Evolutionary conservation across 1,139 yeast species (phyloP).

Genomic region (Candida pseudoviswanathii): DNA sequence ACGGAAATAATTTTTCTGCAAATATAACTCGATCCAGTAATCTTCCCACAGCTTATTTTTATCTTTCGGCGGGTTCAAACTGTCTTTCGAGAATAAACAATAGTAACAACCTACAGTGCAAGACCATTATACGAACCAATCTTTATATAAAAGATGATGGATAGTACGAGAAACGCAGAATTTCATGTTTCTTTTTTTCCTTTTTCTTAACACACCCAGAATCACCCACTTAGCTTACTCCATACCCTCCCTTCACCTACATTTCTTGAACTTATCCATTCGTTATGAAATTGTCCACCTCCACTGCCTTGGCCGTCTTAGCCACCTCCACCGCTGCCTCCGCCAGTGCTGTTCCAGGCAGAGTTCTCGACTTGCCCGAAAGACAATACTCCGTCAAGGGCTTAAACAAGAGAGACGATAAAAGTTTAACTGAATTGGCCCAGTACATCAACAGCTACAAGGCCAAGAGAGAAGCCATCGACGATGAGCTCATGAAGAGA

Average conservation of each 20-base stretch:
- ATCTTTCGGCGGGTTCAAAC: neutral
- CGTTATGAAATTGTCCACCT: constrained; percentile 30
- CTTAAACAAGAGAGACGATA: constrained; percentile 14
- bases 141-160: constrained; percentile 3
- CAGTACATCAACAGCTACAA: constrained; percentile 26
- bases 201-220: neutral
- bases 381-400: constrained; percentile 6
- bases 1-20: constrained; percentile 1
- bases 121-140: neutral
- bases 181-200: neutral
- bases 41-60: neutral
- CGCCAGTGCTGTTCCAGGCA: constrained; percentile 32
- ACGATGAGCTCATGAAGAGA: constrained; percentile 28
- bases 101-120: neutral
- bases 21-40: constrained; percentile 5
- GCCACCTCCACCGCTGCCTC: constrained; percentile 24
- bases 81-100: neutral
- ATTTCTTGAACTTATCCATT: constrained; percentile 7
- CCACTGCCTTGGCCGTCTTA: constrained; percentile 32
- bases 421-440: constrained; percentile 22
- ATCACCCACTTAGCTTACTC: neutral
- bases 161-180: neutral
- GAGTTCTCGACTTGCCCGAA: constrained; percentile 7
- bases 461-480: constrained; percentile 35
- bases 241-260: neutral